Evolutionary conservation across 768 basidiomycete species (phyloP), one percentile per base, ranked within the genome.

Genomic region (Daedaleopsis nitida): DNA sequence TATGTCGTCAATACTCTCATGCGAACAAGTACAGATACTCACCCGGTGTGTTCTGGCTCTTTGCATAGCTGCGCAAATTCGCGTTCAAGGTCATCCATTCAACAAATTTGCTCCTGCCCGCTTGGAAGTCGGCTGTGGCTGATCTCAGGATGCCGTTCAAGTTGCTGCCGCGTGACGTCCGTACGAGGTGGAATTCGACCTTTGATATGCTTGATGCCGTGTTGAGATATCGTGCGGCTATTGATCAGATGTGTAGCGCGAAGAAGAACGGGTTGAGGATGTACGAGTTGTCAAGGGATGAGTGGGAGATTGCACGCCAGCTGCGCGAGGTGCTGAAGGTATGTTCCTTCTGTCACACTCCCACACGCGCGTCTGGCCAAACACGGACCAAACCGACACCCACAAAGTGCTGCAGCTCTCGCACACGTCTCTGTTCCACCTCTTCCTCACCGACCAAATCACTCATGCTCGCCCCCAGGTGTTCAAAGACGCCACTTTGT

Each of bases 181-280:
- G 57, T 7, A 78, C 77, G 0, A 58, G 70, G 0, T 79, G 77
- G 78, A 76, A 78, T 45, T 76, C 72, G 5, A 76, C 73, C 0
- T 76, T 64, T 44, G 66, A 77, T 52, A 78, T 79, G 75, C 59
- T 78, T 3, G 45, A 63, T 1, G 71, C 74, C 61, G 70, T 72
- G 0, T 11, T 70, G 10, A 51, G 68, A 9, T 73, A 76, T 55
- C 59, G 61, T 11, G 39, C 14, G 2, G 74, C 67, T 3, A 53
- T 76, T 38, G 57, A 74, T 6, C 27, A 52, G 11, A 65, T 76
- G 13, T 74, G 69, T 2, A 63, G 43, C 10, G 35, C 58, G 10
- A 10, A 13, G 14, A 24, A 56, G 43, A 21, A 39, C n/a, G 32
- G 51, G 2, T 9, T 42, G n/a, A 14, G 52, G 5, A 45, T 62